These are phyloP conservation scores for Chrysoporthe deuterocubensis DNA, from an alignment of 2,329 filamentous ascomycete genomes.

Conservation along the genomic window DNA sequence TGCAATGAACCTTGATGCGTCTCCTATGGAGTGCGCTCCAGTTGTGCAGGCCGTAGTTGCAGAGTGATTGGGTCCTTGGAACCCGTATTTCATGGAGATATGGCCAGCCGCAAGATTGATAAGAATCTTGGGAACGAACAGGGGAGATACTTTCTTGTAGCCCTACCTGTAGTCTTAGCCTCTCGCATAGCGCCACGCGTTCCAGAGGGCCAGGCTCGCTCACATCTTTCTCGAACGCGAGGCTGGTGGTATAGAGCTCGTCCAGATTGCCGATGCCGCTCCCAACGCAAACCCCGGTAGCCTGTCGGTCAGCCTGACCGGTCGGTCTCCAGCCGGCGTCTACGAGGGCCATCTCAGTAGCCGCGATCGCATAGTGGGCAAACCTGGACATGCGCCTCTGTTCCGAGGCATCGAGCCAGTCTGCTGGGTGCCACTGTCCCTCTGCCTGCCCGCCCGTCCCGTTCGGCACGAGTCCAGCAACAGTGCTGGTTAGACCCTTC, in stretches of 20 bases:
- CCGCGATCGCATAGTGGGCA: slow-evolving; percentile 87
- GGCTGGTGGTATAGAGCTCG: slow-evolving; percentile 82
- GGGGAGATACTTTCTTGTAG: slow-evolving; percentile 88
- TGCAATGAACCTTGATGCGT: slow-evolving; percentile 91
- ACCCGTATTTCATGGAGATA: slow-evolving; percentile 88
- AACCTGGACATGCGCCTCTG: slow-evolving; percentile 86
- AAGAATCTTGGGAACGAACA: slow-evolving; percentile 90
- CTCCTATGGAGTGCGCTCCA: slow-evolving; percentile 90
- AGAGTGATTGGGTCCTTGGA: slow-evolving; percentile 89
- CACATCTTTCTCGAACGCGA: slow-evolving; percentile 76
- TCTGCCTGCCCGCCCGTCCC: slow-evolving; percentile 41
- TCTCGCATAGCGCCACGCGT: slow-evolving; percentile 12
- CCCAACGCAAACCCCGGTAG: slow-evolving; percentile 88
- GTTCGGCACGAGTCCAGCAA: slow-evolving; percentile 79
- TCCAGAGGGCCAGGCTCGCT: slow-evolving; percentile 45
- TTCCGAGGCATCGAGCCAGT: slow-evolving; percentile 59
- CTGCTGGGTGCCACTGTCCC: slow-evolving; percentile 53
- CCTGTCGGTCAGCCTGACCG: slow-evolving; percentile 66
- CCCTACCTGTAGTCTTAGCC: slow-evolving; percentile 58
- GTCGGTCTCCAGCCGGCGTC: slow-evolving; percentile 79
- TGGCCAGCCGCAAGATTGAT: slow-evolving; percentile 96
- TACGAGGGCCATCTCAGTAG: slow-evolving; percentile 80
- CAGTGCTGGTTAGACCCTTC: slow-evolving; percentile 76
- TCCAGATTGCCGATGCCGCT: slow-evolving; percentile 96
- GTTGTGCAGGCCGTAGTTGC: slow-evolving; percentile 96